These are phyloP conservation scores for Barnettozyma sucrosica DNA, from an alignment of 805 yeast species.

Conservation along the genomic window DNA sequence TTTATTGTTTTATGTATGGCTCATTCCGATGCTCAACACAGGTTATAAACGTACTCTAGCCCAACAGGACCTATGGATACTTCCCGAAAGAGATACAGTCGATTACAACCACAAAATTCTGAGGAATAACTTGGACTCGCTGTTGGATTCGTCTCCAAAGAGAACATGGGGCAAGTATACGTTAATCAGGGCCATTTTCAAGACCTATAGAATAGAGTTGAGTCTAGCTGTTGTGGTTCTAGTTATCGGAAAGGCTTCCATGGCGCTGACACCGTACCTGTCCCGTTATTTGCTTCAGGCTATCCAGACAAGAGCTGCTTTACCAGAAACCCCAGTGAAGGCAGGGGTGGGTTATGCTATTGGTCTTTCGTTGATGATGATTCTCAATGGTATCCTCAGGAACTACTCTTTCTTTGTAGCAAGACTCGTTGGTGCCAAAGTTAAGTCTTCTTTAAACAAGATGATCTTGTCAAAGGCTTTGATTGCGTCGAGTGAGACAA, in stretches of 20 bases:
- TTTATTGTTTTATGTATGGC: constrained; percentile 54
- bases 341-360: constrained; percentile 72
- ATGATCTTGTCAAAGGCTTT: constrained; percentile 63
- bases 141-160: constrained; percentile 27
- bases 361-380: constrained; percentile 53
- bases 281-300: constrained; percentile 45
- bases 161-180: constrained; percentile 15
- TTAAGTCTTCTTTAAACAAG: constrained; percentile 61
- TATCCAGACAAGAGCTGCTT: constrained; percentile 39
- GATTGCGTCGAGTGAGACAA: constrained; percentile 47
- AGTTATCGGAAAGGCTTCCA: constrained; percentile 37
- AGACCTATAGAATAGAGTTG: constrained; percentile 40
- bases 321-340: constrained; percentile 33
- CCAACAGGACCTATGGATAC: constrained; percentile 50
- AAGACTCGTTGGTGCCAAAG: constrained; percentile 57
- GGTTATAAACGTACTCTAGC: constrained; percentile 68
- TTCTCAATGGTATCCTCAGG: constrained; percentile 39
- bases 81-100: constrained; percentile 35
- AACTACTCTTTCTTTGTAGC: constrained; percentile 60
- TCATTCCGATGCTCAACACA: constrained; percentile 48
- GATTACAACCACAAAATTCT: constrained; percentile 36
- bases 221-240: constrained; percentile 33
- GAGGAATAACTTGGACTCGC: constrained; percentile 25
- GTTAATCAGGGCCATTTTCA: constrained; percentile 37
- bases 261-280: constrained; percentile 47